Evolutionary conservation across 202 grass and related monocot species (phyloP).

Genomic region (Brachypodium distachyon): DNA sequence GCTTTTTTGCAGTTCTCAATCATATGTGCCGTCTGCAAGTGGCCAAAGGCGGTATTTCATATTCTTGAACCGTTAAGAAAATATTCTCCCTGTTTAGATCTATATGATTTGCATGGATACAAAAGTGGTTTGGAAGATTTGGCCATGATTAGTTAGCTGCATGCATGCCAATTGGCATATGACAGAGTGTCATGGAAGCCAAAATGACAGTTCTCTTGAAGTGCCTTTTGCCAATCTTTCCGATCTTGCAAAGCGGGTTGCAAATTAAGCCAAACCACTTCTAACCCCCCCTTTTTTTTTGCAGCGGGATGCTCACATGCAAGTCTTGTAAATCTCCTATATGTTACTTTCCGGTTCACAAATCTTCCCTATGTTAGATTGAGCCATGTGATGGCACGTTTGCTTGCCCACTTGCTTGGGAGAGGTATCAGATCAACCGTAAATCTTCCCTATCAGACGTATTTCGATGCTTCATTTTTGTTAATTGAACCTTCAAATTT

Average conservation of each 20-base stretch:
- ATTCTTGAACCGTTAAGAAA: conserved; percentile 30
- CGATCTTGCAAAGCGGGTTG: not conserved
- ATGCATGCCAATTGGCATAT: not conserved
- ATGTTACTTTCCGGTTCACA: too few relatives aligned
- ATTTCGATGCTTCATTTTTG: too few relatives aligned
- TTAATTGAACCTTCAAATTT: too few relatives aligned
- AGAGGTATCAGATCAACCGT: too few relatives aligned
- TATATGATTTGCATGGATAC: conserved; percentile 21
- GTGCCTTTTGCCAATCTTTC: conserved; percentile 21
- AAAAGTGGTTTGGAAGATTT: conserved; percentile 27
- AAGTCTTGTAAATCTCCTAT: too few relatives aligned
- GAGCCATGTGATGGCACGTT: too few relatives aligned
- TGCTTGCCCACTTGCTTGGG: too few relatives aligned
- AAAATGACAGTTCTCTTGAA: not conserved
- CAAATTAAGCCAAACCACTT: not conserved
- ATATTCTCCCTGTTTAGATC: conserved; percentile 5
- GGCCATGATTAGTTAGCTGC: conserved; percentile 17
- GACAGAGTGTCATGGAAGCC: conserved; percentile 11
- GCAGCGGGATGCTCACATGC: too few relatives aligned
- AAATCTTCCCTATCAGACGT: too few relatives aligned
- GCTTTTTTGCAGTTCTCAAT: not conserved
- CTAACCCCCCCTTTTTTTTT: not conserved
- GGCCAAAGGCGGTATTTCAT: conserved; percentile 25
- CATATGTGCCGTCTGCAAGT: conserved; percentile 32
- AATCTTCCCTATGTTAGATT: too few relatives aligned